Conservation (phyloP, 495 filamentous ascomycete species). For the Aspergillus egyptiacus region DNA sequence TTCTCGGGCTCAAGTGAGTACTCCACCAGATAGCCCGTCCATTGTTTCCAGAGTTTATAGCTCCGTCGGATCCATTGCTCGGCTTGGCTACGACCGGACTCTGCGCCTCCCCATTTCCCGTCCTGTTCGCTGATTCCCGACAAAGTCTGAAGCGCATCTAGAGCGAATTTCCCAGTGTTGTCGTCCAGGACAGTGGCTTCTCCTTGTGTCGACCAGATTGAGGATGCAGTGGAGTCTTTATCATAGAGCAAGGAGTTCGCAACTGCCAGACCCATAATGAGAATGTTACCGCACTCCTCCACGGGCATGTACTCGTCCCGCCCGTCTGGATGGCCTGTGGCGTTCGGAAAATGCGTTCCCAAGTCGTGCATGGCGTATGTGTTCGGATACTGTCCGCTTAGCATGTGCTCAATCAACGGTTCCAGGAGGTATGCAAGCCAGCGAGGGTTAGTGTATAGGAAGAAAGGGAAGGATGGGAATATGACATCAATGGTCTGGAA, state of each 20-base stretch:
- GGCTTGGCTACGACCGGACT: constrained; percentile 43
- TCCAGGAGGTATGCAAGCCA: constrained; percentile 90
- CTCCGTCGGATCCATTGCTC: constrained; percentile 55
- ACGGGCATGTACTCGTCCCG: constrained; percentile 95
- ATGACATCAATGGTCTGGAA: constrained; percentile 97
- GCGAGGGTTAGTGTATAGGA: constrained; percentile 85
- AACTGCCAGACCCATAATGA: constrained; percentile 88
- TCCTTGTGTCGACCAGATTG: constrained; percentile 44
- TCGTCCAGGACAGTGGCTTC: constrained; percentile 18
- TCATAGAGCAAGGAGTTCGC: constrained; percentile 74
- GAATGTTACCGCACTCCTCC: constrained; percentile 92
- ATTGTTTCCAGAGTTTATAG: constrained; percentile 83
- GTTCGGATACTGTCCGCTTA: constrained; percentile 88
- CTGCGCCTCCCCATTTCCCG: constrained; percentile 47
- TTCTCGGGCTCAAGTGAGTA: constrained; percentile 78
- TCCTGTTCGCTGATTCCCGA: constrained; percentile 45
- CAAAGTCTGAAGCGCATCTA: constrained; percentile 36
- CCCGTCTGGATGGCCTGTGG: constrained; percentile 83
- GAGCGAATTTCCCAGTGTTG: constrained; percentile 32
- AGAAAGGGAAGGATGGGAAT: constrained; percentile 92
- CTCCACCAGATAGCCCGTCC: constrained; percentile 88
- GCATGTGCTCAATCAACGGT: constrained; percentile 83
- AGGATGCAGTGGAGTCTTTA: constrained; percentile 48
- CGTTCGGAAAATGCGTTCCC: constrained; percentile 83
- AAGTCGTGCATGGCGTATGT: constrained; percentile 92